Conservation (phyloP, 306 rosid species). For the Cicer judaicum region DNA sequence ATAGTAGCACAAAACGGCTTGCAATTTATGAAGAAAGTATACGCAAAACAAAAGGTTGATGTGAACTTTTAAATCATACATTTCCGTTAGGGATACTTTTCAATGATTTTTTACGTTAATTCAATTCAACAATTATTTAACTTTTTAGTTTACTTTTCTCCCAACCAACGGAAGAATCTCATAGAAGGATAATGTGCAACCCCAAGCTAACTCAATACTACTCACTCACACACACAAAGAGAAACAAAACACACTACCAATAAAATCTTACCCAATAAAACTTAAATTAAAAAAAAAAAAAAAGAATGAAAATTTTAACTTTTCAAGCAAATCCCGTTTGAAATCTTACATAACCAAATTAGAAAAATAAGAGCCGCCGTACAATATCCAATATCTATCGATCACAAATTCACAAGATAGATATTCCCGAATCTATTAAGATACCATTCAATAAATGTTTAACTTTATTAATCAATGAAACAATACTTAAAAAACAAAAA, state of each 20-base stretch:
- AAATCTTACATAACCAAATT: neutral
- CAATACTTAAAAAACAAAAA: too few relatives aligned
- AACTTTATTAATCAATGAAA: too few relatives aligned
- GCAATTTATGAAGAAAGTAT: neutral
- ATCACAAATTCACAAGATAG: too few relatives aligned
- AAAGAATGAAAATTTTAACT: neutral
- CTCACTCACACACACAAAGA: neutral
- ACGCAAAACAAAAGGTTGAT: conserved; percentile 10
- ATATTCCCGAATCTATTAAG: too few relatives aligned
- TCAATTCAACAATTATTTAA: conserved; percentile 32
- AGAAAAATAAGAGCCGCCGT: neutral
- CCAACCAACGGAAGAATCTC: neutral
- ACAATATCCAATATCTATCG: too few relatives aligned
- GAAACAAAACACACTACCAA: conserved; percentile 1
- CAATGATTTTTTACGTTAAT: conserved; percentile 6
- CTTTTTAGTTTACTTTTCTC: conserved; percentile 37
- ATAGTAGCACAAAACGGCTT: neutral
- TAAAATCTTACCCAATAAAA: conserved; percentile 2
- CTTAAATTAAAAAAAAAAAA: neutral
- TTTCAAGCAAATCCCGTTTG: conserved; percentile 41
- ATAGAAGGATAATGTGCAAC: neutral
- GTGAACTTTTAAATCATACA: conserved; percentile 34
- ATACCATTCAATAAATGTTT: too few relatives aligned
- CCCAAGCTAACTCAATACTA: neutral
- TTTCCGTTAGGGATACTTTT: conserved; percentile 42